A percentile compares a stretch with the other conserved stretches of the same genome.
These are phyloP conservation scores for Sindora glabra DNA, from an alignment of 306 rosid genomes.

Conservation along the genomic window DNA sequence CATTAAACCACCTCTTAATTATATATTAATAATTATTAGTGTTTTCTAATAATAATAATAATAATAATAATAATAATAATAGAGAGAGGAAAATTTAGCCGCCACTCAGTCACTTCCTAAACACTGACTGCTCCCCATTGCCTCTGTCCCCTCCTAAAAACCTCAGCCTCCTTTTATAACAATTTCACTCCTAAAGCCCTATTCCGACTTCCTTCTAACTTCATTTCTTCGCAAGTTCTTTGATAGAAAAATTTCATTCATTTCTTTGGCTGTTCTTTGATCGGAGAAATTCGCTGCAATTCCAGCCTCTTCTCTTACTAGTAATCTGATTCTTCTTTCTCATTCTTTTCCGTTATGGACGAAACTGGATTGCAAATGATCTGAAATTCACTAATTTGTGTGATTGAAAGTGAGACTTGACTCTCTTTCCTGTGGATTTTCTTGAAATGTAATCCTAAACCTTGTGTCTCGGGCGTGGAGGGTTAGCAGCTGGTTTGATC, in stretches of 20 bases:
- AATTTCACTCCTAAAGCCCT: not conserved
- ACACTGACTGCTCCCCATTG: no score
- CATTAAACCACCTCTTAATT: no score
- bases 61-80: no score
- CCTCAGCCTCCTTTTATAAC: not conserved
- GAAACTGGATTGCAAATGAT: not conserved
- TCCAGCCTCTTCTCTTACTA: no score
- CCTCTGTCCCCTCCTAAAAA: conserved; percentile 14
- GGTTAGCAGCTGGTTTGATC: not conserved
- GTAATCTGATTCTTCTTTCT: no score
- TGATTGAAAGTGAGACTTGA: no score
- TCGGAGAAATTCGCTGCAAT: no score
- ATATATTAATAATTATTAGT: no score
- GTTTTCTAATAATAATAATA: no score
- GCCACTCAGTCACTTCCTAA: conserved; percentile 39
- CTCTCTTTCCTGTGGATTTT: not conserved
- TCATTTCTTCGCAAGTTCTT: not conserved
- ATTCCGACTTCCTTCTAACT: not conserved
- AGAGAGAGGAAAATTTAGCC: conserved; percentile 33
- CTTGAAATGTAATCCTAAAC: not conserved
- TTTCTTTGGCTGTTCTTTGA: not conserved
- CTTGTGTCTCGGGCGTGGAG: no score
- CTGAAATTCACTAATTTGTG: no score
- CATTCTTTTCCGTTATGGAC: not conserved
- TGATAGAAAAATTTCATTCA: not conserved